phyloP scores from a whole-genome alignment of 2,329 filamentous ascomycete genomes.

The Talaromyces atroroseus region DNA sequence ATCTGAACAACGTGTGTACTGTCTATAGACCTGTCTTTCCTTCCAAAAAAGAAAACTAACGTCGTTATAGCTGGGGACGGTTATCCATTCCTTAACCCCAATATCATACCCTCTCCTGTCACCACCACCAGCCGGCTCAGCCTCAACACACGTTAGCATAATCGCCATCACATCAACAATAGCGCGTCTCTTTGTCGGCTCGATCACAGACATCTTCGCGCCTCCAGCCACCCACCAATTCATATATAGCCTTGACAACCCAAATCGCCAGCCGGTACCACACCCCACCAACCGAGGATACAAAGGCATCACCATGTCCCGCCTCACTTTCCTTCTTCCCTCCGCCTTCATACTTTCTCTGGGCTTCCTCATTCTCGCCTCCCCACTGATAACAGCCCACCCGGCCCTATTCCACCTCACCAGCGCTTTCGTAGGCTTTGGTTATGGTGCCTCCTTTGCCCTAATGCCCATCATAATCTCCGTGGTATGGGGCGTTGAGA shows the following conservation, averaged over 20 bases:
- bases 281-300: slow-evolving; percentile 9
- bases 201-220: slow-evolving; percentile 81
- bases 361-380: slow-evolving; percentile 72
- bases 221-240: slow-evolving; percentile 58
- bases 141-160: slow-evolving; percentile 78
- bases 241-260: slow-evolving; percentile 43
- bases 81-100: slow-evolving; percentile 78
- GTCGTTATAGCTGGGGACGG: slow-evolving; percentile 63
- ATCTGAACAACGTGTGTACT: slow-evolving; percentile 73
- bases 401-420: slow-evolving; percentile 79
- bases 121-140: slow-evolving; percentile 57
- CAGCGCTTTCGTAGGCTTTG: slow-evolving; percentile 76
- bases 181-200: slow-evolving; percentile 84
- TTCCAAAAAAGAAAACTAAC: neutral
- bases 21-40: neutral
- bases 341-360: slow-evolving; percentile 69
- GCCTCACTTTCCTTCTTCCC: slow-evolving; percentile 70
- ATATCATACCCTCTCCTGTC: slow-evolving; percentile 49
- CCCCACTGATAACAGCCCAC: slow-evolving; percentile 72
- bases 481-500: slow-evolving; percentile 98
- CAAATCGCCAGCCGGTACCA: slow-evolving; percentile 25
- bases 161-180: slow-evolving; percentile 84
- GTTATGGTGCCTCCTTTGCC: slow-evolving; percentile 88
- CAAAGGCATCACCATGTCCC: slow-evolving; percentile 55
- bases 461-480: slow-evolving; percentile 86